Evolutionary conservation across 202 grass and related monocot genomes (phyloP).

Genomic region (Zoysia matrella): DNA sequence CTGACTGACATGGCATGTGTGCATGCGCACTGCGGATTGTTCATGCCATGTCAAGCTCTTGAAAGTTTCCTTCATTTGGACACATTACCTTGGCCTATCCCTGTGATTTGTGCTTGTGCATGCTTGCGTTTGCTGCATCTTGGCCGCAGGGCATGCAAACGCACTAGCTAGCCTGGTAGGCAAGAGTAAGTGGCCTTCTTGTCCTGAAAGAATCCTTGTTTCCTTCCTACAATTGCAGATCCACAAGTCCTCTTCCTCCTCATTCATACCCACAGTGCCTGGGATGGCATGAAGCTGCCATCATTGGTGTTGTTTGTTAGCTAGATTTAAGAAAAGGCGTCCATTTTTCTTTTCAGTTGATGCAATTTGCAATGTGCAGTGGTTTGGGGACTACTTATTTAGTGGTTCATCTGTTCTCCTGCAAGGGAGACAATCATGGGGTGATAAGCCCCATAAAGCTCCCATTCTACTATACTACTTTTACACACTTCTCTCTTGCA

Average conservation of each 20-base stretch:
- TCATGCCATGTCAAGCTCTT: not conserved
- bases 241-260: not conserved
- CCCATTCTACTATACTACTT: conserved; percentile 18
- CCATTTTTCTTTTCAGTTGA: not conserved
- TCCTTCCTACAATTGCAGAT: conserved; percentile 33
- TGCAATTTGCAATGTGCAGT: not conserved
- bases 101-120: conserved; percentile 11
- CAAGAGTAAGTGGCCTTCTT: conserved; percentile 21
- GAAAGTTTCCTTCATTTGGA: conserved; percentile 41
- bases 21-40: not conserved
- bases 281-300: conserved; percentile 2
- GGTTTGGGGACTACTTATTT: conserved; percentile 5
- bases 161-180: not conserved
- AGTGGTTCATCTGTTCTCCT: conserved; percentile 36
- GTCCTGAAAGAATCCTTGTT: conserved; percentile 36
- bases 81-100: conserved; percentile 38
- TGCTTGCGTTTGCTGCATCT: conserved; percentile 31
- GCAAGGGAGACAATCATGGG: conserved; percentile 44
- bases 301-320: conserved; percentile 39
- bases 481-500: conserved; percentile 30
- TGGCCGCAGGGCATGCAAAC: not conserved
- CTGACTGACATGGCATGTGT: conserved; percentile 26
- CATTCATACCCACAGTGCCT: not conserved
- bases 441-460: conserved; percentile 51
- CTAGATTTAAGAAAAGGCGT: conserved; percentile 14